phyloP scores from a whole-genome alignment of 306 rosid species.

The Vigna angularis region DNA sequence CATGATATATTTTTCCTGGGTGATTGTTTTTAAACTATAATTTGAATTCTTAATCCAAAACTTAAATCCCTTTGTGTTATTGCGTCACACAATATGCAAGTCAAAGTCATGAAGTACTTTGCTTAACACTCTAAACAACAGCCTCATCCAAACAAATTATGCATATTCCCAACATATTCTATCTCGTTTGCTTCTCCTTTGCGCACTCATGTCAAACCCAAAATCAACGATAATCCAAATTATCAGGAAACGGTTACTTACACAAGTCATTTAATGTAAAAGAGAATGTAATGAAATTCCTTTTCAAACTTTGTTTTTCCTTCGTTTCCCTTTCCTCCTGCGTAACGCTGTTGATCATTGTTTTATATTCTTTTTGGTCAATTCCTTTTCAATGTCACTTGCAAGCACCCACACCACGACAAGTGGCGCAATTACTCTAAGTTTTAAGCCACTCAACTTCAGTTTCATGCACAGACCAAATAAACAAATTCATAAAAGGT shows the following conservation, averaged over 20 bases:
- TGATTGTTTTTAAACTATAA: too few relatives aligned
- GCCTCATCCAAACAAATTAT: not conserved
- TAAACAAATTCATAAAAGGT: too few relatives aligned
- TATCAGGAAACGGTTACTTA: too few relatives aligned
- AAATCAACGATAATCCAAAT: not conserved
- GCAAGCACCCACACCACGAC: not conserved
- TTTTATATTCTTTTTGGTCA: constrained; percentile 5
- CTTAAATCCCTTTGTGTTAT: not conserved
- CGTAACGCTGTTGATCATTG: constrained; percentile 36
- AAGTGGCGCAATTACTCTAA: constrained; percentile 3
- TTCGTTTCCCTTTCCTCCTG: constrained; percentile 35
- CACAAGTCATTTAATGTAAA: too few relatives aligned
- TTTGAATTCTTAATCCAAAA: too few relatives aligned
- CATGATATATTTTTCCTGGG: too few relatives aligned
- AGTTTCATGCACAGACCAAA: constrained; percentile 32
- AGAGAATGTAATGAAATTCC: not conserved
- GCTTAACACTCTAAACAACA: constrained; percentile 5
- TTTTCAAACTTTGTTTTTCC: constrained; percentile 5
- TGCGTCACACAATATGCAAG: constrained; percentile 3
- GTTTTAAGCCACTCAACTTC: constrained; percentile 14
- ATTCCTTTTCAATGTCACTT: constrained; percentile 7
- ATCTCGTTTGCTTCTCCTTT: not conserved
- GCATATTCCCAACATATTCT: constrained; percentile 1
- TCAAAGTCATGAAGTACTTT: constrained; percentile 21
- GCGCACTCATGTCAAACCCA: not conserved